These are phyloP conservation scores for Amanita exitialis DNA, from an alignment of 768 basidiomycete species.

Conservation along the genomic window DNA sequence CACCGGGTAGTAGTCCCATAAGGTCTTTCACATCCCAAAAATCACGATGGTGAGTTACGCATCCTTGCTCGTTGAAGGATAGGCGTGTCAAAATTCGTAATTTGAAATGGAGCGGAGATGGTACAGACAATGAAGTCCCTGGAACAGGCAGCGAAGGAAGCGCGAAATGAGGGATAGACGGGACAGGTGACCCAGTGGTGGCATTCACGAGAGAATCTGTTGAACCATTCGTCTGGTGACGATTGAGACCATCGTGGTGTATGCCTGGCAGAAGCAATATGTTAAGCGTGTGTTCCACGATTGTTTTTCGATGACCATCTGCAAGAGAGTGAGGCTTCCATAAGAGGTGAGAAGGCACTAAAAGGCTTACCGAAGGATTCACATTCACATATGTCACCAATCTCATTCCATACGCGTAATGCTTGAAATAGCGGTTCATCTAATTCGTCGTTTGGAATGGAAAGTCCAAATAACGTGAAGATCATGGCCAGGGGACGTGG, in stretches of 20 bases:
- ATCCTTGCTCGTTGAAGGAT: conserved; percentile 75
- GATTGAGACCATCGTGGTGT: conserved; percentile 36
- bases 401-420: conserved; percentile 63
- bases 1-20: conserved; percentile 61
- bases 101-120: conserved; percentile 66
- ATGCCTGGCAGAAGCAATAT: conserved; percentile 66
- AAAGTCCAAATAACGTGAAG: conserved; percentile 41
- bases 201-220: conserved; percentile 28
- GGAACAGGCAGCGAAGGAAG: conserved; percentile 45
- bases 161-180: conserved; percentile 22
- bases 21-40: conserved; percentile 77
- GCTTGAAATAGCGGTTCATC: conserved; percentile 48
- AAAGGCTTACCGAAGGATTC: conserved; percentile 59
- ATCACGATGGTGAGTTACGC: conserved; percentile 71
- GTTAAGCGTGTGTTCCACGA: conserved; percentile 75
- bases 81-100: conserved; percentile 65
- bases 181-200: conserved; percentile 17
- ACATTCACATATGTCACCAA: conserved; percentile 66
- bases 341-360: not conserved
- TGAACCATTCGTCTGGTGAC: conserved; percentile 19
- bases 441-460: conserved; percentile 19
- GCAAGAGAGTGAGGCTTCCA: not conserved
- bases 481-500: conserved; percentile 59
- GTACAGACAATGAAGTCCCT: conserved; percentile 46
- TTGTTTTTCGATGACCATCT: conserved; percentile 69